Percentiles rank a stretch among this genome's conserved stretches.
phyloP scores from a whole-genome alignment of 1,139 yeast species.

The Magnusiomyces sp. region DNA sequence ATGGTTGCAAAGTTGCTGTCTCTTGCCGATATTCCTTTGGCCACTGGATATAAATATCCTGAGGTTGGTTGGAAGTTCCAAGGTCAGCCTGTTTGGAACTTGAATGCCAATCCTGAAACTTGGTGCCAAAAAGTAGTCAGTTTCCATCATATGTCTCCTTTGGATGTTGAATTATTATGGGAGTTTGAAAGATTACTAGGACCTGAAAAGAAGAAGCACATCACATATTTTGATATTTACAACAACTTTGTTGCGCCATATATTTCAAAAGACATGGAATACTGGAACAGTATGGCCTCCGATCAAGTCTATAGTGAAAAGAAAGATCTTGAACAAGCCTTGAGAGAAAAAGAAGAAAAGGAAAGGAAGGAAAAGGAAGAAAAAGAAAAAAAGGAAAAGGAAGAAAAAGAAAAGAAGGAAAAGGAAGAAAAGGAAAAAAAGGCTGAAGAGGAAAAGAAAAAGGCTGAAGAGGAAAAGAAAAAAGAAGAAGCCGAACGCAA shows the following conservation, averaged over 20 bases:
- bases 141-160: slow-evolving; percentile 21
- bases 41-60: slow-evolving; percentile 19
- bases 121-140: slow-evolving; percentile 24
- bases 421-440: neutral
- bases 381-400: slow-evolving; percentile 6
- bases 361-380: slow-evolving; percentile 4
- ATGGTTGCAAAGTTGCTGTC: slow-evolving; percentile 28
- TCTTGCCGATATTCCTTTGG: slow-evolving; percentile 15
- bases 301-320: slow-evolving; percentile 11
- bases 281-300: slow-evolving; percentile 19
- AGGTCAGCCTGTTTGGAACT: slow-evolving; percentile 4
- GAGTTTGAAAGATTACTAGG: slow-evolving; percentile 22
- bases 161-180: slow-evolving; percentile 21
- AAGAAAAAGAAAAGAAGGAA: neutral
- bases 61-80: slow-evolving; percentile 13
- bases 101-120: neutral
- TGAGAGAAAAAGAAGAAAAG: neutral
- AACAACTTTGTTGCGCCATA: slow-evolving; percentile 23
- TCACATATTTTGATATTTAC: slow-evolving; percentile 20
- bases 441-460: slow-evolving; percentile 9
- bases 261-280: slow-evolving; percentile 15
- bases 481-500: slow-evolving; percentile 6
- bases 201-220: slow-evolving; percentile 12
- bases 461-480: slow-evolving; percentile 21
- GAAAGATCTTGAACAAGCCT: slow-evolving; percentile 10